Evolutionary conservation across 345 rosid species (phyloP).

Genomic region (Alliaria petiolata): DNA sequence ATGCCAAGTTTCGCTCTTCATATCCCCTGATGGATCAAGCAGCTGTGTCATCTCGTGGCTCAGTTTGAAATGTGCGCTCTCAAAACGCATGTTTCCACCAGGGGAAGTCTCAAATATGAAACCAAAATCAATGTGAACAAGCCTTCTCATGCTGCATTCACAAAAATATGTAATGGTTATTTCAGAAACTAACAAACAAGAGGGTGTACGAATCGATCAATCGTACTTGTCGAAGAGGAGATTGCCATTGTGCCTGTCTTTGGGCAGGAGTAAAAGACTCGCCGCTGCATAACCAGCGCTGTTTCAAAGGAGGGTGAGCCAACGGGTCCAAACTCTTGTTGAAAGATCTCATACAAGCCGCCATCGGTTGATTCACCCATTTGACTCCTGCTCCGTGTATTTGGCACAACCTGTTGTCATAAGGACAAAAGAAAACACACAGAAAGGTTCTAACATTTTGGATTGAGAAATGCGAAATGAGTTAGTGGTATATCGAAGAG

Average conservation of each 20-base stretch:
- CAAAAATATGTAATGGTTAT: not conserved
- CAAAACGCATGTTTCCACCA: constrained; percentile 85
- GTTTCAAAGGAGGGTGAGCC: constrained; percentile 80
- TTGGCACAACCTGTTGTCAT: constrained; percentile 69
- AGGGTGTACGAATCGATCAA: no score
- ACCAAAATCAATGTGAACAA: constrained; percentile 91
- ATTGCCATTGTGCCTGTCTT: constrained; percentile 94
- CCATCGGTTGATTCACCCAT: constrained; percentile 98
- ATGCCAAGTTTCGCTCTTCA: constrained; percentile 84
- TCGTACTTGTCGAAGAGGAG: constrained; percentile 87
- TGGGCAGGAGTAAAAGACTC: constrained; percentile 86
- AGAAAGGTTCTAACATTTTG: not conserved
- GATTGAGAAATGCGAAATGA: not conserved
- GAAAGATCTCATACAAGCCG: constrained; percentile 90
- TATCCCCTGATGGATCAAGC: constrained; percentile 71
- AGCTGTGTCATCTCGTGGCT: constrained; percentile 96
- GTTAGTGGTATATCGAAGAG: not conserved
- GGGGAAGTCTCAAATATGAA: constrained; percentile 86
- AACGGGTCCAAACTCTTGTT: constrained; percentile 83
- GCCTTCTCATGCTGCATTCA: constrained; percentile 70
- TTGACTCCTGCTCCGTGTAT: constrained; percentile 83
- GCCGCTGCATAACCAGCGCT: constrained; percentile 97
- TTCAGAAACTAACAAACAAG: not conserved
- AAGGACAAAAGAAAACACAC: not conserved
- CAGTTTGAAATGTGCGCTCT: constrained; percentile 88